These are phyloP conservation scores for Smittium culicis DNA, from an alignment of 371 early-diverging fungal species.

Conservation along the genomic window DNA sequence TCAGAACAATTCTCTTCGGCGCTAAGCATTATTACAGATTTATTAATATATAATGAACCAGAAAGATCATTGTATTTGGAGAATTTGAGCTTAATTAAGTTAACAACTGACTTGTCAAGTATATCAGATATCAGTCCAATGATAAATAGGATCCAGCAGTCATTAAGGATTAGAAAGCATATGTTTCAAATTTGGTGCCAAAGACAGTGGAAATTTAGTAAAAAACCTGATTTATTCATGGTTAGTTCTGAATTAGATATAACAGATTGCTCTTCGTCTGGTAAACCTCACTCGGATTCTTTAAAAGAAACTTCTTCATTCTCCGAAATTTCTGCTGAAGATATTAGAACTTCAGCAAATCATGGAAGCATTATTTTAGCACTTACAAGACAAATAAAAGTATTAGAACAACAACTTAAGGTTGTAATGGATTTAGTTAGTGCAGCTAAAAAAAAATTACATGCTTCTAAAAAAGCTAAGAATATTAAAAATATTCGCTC, in stretches of 20 bases:
- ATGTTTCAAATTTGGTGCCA: slow-evolving; percentile 25
- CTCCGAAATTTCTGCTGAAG: slow-evolving; percentile 9
- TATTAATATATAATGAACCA: slow-evolving; percentile 71
- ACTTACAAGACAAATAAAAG: slow-evolving; percentile 22
- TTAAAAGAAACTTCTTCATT: slow-evolving; percentile 17
- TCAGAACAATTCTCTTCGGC: slow-evolving; percentile 58
- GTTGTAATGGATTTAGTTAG: slow-evolving; percentile 32
- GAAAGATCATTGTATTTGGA: slow-evolving; percentile 52
- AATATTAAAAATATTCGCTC: too few species aligned
- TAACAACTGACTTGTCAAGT: slow-evolving; percentile 49
- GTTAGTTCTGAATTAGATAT: background rate
- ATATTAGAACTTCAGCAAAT: slow-evolving; percentile 11
- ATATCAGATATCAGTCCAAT: slow-evolving; percentile 39
- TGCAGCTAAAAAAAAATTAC: slow-evolving; percentile 28
- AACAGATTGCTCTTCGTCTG: background rate
- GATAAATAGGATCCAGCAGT: slow-evolving; percentile 50
- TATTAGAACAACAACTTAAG: slow-evolving; percentile 30
- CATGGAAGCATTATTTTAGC: slow-evolving; percentile 23
- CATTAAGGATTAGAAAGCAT: slow-evolving; percentile 35
- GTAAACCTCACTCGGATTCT: background rate
- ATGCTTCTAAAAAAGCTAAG: too few species aligned
- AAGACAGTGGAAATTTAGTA: slow-evolving; percentile 6
- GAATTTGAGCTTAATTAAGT: slow-evolving; percentile 52
- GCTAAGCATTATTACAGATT: slow-evolving; percentile 54
- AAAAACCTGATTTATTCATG: background rate